A percentile compares a stretch with the other conserved stretches of the same genome.
These are phyloP conservation scores for Croton setiger DNA, from an alignment of 441 rosid species.

Conservation along the genomic window DNA sequence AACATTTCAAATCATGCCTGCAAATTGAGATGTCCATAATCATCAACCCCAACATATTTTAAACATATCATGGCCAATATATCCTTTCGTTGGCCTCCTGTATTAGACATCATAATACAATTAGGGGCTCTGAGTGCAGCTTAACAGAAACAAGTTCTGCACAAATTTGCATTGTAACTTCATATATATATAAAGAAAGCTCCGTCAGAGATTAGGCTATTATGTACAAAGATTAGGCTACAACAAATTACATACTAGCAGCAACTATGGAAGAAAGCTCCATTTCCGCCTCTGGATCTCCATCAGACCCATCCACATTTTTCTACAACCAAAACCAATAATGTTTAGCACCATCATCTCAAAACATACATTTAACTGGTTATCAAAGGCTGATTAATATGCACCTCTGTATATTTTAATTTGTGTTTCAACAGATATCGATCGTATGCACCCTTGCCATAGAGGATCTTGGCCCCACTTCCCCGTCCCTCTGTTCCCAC, in stretches of 20 bases:
- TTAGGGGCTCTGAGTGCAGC: neutral
- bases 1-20: no score
- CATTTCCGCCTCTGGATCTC: constrained; percentile 64
- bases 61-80: no score
- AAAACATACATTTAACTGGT: neutral
- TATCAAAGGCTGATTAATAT: neutral
- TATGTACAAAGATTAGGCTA: constrained; percentile 44
- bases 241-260: constrained; percentile 71
- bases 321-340: constrained; percentile 36
- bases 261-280: constrained; percentile 82
- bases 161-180: neutral
- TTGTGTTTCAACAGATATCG: constrained; percentile 53
- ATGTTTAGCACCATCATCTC: neutral
- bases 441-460: constrained; percentile 69
- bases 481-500: constrained; percentile 57
- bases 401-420: constrained; percentile 42
- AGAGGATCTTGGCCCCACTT: constrained; percentile 74
- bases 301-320: constrained; percentile 42
- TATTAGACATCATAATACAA: no score
- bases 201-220: no score
- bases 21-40: no score
- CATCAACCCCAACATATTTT: no score
- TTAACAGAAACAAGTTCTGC: neutral
- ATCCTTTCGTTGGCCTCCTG: no score
- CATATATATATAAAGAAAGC: no score